Evolutionary conservation across 331 rosid genomes (phyloP), one percentile per base, ranked within the genome.

Genomic region (Malus hybrid): DNA sequence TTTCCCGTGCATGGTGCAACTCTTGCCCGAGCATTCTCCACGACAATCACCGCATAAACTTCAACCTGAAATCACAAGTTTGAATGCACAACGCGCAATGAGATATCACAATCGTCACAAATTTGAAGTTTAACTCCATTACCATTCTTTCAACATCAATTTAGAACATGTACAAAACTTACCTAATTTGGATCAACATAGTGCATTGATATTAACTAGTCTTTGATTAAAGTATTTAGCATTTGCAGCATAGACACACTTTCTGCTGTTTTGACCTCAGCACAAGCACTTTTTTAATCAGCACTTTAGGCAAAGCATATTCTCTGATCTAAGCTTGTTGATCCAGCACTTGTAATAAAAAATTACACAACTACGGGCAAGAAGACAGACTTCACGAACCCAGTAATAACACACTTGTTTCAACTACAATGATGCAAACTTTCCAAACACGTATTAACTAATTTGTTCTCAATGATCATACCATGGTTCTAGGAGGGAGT

Each of bases 21-120:
- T 73, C 46, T 78, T 31, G 56, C 34, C 57, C 73, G 3, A 12
- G 4, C 22, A 63, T 13, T 67, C 67, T 29, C 52, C 44, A 68
- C 11, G 74, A 66, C 48, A 10, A 52, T 39, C 48, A 60, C 64
- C 32, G 3, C 71, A 69, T 4, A 68, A 68, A 20, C 50, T 63
- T 42, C 69, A 12, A 73, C 44, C 80, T 77, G 66, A 34, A 42
- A 66, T 33, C 52, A 60, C 69, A 20, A 32, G 64, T 34, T n/a
- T 12, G 57, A 9, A 65, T 36, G 66, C 39, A 68, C 4, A 65
- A 31, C 8, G 5, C 18, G 22, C 42, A 32, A 33, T 3, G 14
- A 61, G 22, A 22, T 12, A 34, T 69, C 50, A 69, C 22, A 61
- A 8, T 22, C 11, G 42, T 15, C 27, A 31, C 16, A 14, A 48